Evolutionary conservation across 2,329 filamentous ascomycete species (phyloP).

Genomic region (Sporothrix humicola): DNA sequence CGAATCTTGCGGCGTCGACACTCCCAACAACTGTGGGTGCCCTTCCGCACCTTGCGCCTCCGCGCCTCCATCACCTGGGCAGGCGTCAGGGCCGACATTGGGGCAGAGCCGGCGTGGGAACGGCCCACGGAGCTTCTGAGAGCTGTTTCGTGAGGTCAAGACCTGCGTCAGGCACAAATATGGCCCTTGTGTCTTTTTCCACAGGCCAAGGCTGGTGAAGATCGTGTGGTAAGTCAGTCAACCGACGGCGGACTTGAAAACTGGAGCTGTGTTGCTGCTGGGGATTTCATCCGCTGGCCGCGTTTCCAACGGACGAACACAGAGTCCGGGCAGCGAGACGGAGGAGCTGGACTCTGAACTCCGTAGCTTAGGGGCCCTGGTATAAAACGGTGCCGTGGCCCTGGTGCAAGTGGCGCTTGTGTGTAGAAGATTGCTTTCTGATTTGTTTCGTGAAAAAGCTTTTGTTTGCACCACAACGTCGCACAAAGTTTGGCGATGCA

Average conservation of each 20-base stretch:
- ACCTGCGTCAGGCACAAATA: not conserved
- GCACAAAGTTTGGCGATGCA: not conserved
- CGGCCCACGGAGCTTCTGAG: not conserved
- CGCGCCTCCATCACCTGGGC: constrained; percentile 42
- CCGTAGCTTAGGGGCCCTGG: no score
- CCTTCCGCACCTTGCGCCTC: constrained; percentile 56
- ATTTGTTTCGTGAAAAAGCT: not conserved
- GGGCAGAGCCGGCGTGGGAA: not conserved
- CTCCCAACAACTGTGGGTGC: constrained; percentile 62
- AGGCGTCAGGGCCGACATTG: constrained; percentile 28
- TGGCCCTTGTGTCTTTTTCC: not conserved
- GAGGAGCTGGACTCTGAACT: not conserved
- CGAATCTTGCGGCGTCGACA: constrained; percentile 57
- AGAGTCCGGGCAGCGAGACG: not conserved
- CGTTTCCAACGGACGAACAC: not conserved
- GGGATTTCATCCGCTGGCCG: not conserved
- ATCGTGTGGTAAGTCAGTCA: not conserved
- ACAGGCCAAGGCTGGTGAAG: not conserved
- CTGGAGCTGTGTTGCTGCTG: not conserved
- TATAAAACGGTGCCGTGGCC: not conserved
- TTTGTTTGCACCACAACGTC: not conserved
- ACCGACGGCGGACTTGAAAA: not conserved
- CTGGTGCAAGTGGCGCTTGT: not conserved
- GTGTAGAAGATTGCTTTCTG: not conserved
- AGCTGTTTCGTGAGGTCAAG: not conserved